Conservation (phyloP, 169 alveolate species). For the Plasmodium yoelii region DNA sequence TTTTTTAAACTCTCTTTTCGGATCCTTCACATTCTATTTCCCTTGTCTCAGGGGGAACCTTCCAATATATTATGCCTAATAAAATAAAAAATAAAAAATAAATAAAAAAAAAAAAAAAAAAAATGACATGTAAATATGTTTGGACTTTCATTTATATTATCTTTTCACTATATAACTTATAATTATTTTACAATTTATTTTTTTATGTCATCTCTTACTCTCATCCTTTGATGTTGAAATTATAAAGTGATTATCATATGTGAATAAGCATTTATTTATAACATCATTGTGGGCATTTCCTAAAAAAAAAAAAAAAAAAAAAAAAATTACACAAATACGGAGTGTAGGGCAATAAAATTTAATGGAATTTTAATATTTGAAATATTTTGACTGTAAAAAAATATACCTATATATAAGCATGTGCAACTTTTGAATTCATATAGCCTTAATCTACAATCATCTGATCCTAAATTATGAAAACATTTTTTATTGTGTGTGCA, state of each 20-base stretch:
- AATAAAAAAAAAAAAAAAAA: too few relatives aligned
- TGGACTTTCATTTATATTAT: background rate
- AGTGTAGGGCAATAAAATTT: background rate
- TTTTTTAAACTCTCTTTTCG: background rate
- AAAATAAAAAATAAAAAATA: background rate
- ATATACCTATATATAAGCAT: conserved; percentile 47
- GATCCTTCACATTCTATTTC: background rate
- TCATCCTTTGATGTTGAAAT: conserved; percentile 61
- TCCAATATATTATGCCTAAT: conserved; percentile 63
- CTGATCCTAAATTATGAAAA: conserved; percentile 41
- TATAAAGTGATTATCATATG: conserved; percentile 52
- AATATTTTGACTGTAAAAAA: background rate
- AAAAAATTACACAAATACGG: background rate
- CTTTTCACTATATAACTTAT: background rate
- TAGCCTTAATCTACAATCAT: conserved; percentile 39
- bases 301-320: conserved; percentile 7
- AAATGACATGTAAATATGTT: too few relatives aligned
- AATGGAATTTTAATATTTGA: background rate
- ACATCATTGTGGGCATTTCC: conserved; percentile 59
- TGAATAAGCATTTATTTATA: conserved; percentile 60
- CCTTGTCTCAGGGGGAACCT: conserved; percentile 41
- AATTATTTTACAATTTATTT: conserved; percentile 2
- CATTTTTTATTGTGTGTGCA: background rate
- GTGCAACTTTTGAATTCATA: conserved; percentile 74
- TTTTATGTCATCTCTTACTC: conserved; percentile 20